A percentile compares a stretch with the other conserved stretches of the same genome.
These are phyloP conservation scores for Hibiscus trionum DNA, from an alignment of 345 rosid genomes.

Conservation along the genomic window DNA sequence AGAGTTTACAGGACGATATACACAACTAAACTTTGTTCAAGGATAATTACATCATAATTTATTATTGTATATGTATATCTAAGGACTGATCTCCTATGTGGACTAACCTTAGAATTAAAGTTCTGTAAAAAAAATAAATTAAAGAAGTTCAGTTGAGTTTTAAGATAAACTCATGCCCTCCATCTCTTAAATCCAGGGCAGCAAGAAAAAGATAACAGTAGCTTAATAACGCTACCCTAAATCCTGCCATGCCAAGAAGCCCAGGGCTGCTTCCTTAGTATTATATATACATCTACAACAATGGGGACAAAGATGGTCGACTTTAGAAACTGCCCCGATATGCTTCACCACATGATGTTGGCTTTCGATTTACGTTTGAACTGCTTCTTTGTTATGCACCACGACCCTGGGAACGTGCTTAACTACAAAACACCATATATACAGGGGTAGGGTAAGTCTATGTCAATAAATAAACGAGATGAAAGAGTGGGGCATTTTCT, in stretches of 20 bases:
- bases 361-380: slow-evolving; percentile 56
- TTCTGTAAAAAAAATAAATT: background rate
- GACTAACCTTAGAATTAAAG: background rate
- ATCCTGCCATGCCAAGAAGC: background rate
- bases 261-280: background rate
- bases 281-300: background rate
- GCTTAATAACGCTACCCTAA: background rate
- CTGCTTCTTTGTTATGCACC: slow-evolving; percentile 76
- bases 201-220: background rate
- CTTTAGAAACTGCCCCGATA: background rate
- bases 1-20: too few species aligned
- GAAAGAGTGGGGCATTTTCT: too few species aligned
- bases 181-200: background rate
- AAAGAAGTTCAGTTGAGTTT: background rate
- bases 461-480: background rate
- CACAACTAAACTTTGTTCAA: too few species aligned
- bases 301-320: background rate
- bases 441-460: background rate
- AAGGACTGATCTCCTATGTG: background rate
- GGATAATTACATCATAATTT: too few species aligned
- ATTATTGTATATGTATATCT: too few species aligned
- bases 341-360: slow-evolving; percentile 43
- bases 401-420: slow-evolving; percentile 70
- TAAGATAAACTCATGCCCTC: background rate
- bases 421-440: slow-evolving; percentile 33